Evolutionary conservation across 306 rosid species (phyloP), one percentile per base, ranked within the genome.

Genomic region (Quercus engelmannii): DNA sequence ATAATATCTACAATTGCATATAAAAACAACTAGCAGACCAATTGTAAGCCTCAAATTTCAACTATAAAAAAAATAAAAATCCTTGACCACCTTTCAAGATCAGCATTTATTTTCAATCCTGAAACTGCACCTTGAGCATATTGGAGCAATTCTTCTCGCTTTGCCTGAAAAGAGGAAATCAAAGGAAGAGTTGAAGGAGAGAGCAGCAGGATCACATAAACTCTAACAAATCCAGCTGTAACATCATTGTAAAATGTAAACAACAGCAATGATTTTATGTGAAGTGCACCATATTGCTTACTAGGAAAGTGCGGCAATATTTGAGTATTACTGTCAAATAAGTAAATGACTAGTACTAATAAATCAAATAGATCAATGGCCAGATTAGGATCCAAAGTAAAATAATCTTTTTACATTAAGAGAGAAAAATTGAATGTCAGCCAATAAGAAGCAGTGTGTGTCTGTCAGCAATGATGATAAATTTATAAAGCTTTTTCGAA

Each of bases 81-180:
- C 65, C 46, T 77, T 51, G 80, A 84, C 89, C 82, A 94, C 98
- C 98, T 91, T 88, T 86, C 77, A 55, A 94, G 89, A 79, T 94
- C 97, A 56, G 97, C 87, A 85, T 89, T 87, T 81, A 88, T 51
- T 88, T 94, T 94, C 79, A 94, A 83, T 84, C 97, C 98, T 28
- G 97, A 65, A 80, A 94, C 83, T 76, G 94, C 92, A 85, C 46
- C 84, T 88, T 92, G 97, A 84, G 88, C 93, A 81, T 85, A 85
- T 78, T 94, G 97, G 79, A 94, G 98, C 88, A 94, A 80, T 76
- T 94, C 98, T 78, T 94, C 97, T 69, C 97, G 92, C 83, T 92
- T 94, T 68, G 84, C 87, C 98, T 94, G 85, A 31, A 80, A 79
- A 76, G 55, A 75, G 30, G 10, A 81, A 78, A 18, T 2, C 38